Conservation (phyloP, 2,329 filamentous ascomycete genomes). For the Nemania bipapillata region DNA sequence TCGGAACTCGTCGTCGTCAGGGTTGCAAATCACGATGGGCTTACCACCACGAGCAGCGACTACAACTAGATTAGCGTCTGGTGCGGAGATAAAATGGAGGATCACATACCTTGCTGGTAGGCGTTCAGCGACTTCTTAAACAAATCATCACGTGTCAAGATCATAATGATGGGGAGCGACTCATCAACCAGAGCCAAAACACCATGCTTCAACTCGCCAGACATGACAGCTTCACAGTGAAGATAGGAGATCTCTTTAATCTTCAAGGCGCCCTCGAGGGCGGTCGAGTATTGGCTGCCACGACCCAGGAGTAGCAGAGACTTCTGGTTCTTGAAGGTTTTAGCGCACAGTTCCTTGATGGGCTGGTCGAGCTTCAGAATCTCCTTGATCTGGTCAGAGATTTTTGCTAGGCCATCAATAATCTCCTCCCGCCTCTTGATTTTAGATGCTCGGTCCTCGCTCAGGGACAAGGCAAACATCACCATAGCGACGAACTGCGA, state of each 20-base stretch:
- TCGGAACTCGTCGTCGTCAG: conserved; percentile 87
- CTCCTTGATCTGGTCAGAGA: conserved; percentile 91
- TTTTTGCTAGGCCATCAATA: conserved; percentile 87
- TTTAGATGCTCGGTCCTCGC: conserved; percentile 96
- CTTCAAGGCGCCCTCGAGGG: conserved; percentile 96
- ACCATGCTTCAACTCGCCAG: conserved; percentile 98
- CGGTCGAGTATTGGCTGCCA: conserved; percentile 96
- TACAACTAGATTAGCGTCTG: conserved; percentile 53
- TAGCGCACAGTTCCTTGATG: conserved; percentile 93
- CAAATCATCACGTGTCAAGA: conserved; percentile 92
- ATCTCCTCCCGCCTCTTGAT: conserved; percentile 91
- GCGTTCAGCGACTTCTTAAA: conserved; percentile 99
- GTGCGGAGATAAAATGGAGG: neutral
- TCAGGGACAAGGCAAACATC: conserved; percentile 97
- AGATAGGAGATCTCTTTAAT: conserved; percentile 99
- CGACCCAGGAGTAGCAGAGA: conserved; percentile 90
- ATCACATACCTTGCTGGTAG: conserved; percentile 86
- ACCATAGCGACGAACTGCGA: conserved; percentile 99
- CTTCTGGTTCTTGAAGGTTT: conserved; percentile 97
- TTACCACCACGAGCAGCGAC: conserved; percentile 95
- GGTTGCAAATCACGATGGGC: conserved; percentile 98
- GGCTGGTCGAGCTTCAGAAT: conserved; percentile 90
- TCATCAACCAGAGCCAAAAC: conserved; percentile 97
- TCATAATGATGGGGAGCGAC: conserved; percentile 99
- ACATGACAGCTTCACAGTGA: conserved; percentile 99